Base-by-base conservation (phyloP, 352 stramenopile species). In the Globisporangium iwayamae region DNA sequence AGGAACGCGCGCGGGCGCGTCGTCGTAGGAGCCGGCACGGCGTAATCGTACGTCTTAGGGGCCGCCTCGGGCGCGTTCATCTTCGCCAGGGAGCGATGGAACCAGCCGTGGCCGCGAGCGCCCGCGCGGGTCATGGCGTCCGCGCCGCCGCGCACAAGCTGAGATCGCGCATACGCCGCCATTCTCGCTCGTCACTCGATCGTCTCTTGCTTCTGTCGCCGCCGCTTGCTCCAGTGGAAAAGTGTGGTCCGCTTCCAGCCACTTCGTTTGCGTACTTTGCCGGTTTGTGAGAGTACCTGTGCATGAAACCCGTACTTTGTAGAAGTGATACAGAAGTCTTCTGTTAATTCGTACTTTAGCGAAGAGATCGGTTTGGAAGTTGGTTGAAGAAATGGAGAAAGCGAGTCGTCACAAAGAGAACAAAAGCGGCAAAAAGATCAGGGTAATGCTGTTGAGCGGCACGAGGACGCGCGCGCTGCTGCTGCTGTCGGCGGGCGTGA, bases 31-130 rank as follows among this genome's bases (percentile, higher is more conserved):
- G 76, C 71, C 9, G 83, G 76, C 50, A 85, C 79, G 28, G 86
- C 83, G 6, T 74, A 76, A 63, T 95, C 86, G 70, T 93, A 95
- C 48, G 78, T 67, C 22, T 83, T 73, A 1, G 62, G 14, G 4
- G 78, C 80, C 10, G 80, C 68, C 63, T 83, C 73, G 0, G 83
- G 81, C 34, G 83, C 70, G 60, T 95, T 93, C 83, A 95, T 92
- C 72, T 95, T 95, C 45, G 77, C 75, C 52, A 95, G 67, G 30
- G 84, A 89, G 51, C 85, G 81, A 71, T 95, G 81, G 71, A 86
- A 95, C 86, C 86, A 95, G 18, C 86, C 86, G 78, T 79, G 87
- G 10, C 86, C 86, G 55, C 83, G 82, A 28, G 86, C 84, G 20
- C 86, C 81, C 13, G 69, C 83, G 46, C 86, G 86, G 59, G 79